Evolutionary conservation across 2,329 filamentous ascomycete genomes (phyloP).

Genomic region (Mycosphaerella sp.): DNA sequence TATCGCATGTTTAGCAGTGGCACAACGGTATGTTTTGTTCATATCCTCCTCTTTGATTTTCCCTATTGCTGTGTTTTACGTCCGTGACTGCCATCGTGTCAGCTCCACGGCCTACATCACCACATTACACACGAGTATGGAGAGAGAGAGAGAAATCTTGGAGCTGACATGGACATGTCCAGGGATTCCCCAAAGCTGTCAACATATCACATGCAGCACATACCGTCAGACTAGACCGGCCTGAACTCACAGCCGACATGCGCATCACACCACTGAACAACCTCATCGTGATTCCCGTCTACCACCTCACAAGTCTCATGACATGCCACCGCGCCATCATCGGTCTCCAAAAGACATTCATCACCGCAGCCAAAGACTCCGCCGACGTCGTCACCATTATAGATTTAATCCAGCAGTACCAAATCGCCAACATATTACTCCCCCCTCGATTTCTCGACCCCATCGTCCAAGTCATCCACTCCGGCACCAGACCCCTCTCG

Average conservation of each 20-base stretch:
- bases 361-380: not conserved
- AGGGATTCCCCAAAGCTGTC: conserved; percentile 51
- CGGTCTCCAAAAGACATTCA: not conserved
- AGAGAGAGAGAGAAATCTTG: too few species aligned
- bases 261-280: too few species aligned
- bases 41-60: not conserved
- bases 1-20: conserved; percentile 49
- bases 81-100: too few species aligned
- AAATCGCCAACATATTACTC: not conserved
- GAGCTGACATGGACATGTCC: not conserved
- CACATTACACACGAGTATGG: too few species aligned
- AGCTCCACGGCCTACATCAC: too few species aligned
- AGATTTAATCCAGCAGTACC: not conserved
- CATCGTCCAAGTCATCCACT: not conserved
- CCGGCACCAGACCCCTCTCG: not conserved
- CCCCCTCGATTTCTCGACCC: not conserved
- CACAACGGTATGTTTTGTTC: conserved; percentile 39
- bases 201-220: conserved; percentile 53
- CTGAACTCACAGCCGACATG: not conserved
- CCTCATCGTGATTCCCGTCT: not conserved
- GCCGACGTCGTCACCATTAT: not conserved
- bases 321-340: not conserved
- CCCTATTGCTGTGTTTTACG: too few species aligned
- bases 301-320: not conserved
- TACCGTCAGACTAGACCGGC: conserved; percentile 34